Percentiles rank a stretch among this genome's conserved stretches.
Conservation (phyloP, 768 basidiomycete species). For the Trametes elegans region DNA sequence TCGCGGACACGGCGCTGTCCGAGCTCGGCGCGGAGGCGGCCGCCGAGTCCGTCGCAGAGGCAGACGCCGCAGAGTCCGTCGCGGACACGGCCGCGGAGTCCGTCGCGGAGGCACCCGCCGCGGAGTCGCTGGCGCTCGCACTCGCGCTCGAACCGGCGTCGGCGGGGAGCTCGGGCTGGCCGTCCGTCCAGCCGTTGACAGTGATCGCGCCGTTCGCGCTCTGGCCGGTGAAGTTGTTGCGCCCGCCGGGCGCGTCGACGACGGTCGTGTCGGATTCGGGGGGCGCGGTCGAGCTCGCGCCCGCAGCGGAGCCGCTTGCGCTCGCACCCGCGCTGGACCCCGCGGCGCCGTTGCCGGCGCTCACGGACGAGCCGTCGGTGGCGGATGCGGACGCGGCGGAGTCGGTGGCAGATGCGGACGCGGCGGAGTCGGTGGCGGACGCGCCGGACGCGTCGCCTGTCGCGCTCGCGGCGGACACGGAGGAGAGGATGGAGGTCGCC, state of each 20-base stretch:
- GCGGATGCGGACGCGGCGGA: constrained; percentile 19
- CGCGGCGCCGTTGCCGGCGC: constrained; percentile 19
- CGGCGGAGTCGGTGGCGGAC: neutral
- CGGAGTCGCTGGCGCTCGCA: too few relatives aligned
- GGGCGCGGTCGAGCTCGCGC: constrained; percentile 21
- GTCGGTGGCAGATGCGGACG: neutral
- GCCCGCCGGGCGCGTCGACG: constrained; percentile 32
- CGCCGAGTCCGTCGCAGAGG: neutral
- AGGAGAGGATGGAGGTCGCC: constrained; percentile 33
- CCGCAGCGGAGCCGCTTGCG: constrained; percentile 24
- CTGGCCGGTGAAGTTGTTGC: constrained; percentile 42
- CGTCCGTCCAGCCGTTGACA: constrained; percentile 44
- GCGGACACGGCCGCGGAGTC: neutral
- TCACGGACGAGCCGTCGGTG: constrained; percentile 24
- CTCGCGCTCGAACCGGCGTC: neutral
- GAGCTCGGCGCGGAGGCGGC: too few relatives aligned
- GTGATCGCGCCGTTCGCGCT: constrained; percentile 41
- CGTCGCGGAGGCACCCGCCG: neutral
- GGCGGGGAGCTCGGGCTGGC: neutral
- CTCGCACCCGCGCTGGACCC: too few relatives aligned
- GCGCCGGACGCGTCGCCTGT: constrained; percentile 15
- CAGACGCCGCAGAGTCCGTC: neutral
- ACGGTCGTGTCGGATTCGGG: constrained; percentile 16
- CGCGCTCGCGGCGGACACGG: constrained; percentile 6
- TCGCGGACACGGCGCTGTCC: too few relatives aligned